Evolutionary conservation across 2,329 filamentous ascomycete species (phyloP).

Genomic region (Microdochium bolleyi): DNA sequence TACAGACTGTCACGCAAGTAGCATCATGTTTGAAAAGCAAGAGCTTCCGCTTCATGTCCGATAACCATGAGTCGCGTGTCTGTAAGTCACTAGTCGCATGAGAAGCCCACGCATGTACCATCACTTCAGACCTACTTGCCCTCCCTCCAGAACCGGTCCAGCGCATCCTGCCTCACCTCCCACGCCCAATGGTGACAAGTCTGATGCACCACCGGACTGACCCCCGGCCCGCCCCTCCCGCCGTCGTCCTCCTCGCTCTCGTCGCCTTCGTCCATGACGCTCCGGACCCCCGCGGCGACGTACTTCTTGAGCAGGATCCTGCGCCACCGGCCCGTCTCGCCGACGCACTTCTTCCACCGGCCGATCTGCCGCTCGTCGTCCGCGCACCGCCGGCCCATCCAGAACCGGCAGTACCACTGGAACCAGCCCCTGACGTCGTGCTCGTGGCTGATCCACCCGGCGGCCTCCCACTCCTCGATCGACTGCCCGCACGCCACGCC

Average conservation of each 20-base stretch:
- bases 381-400: slow-evolving; percentile 37
- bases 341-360: slow-evolving; percentile 44
- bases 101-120: neutral
- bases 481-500: slow-evolving; percentile 42
- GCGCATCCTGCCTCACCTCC: slow-evolving; percentile 38
- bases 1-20: no score
- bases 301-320: slow-evolving; percentile 44
- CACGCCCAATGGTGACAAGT: slow-evolving; percentile 50
- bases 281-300: slow-evolving; percentile 26
- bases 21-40: no score
- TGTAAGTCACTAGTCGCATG: no score
- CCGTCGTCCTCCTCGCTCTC: slow-evolving; percentile 17
- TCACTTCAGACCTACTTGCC: neutral
- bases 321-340: slow-evolving; percentile 40
- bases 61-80: no score
- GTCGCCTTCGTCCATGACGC: slow-evolving; percentile 33
- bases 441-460: slow-evolving; percentile 45
- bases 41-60: no score
- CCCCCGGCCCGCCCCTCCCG: slow-evolving; percentile 19
- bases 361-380: slow-evolving; percentile 44
- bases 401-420: slow-evolving; percentile 48
- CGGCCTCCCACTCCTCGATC: slow-evolving; percentile 47
- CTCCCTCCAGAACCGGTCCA: slow-evolving; percentile 37
- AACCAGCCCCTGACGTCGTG: slow-evolving; percentile 48
- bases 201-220: slow-evolving; percentile 48